phyloP scores from a whole-genome alignment of 345 rosid genomes.

The Viola odorata region DNA sequence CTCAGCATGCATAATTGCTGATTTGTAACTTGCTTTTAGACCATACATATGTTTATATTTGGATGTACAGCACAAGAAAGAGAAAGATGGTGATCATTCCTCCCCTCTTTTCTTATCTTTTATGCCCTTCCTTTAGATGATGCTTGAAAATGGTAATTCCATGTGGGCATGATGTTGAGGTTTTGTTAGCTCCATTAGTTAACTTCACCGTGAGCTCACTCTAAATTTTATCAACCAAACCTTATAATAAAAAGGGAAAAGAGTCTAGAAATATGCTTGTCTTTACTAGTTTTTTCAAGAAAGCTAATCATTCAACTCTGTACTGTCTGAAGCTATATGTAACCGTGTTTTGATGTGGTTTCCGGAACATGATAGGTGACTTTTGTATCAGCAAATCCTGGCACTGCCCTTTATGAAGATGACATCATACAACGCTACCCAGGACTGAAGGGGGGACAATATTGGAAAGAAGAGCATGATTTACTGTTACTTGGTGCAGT shows the following conservation, averaged over 20 bases:
- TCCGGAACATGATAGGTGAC: conserved; percentile 41
- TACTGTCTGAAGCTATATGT: neutral
- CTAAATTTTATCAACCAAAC: no score
- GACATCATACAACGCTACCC: conserved; percentile 71
- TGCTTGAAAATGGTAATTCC: neutral
- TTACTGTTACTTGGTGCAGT: conserved; percentile 66
- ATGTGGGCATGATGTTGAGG: no score
- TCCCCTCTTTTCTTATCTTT: neutral
- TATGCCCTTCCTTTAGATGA: neutral
- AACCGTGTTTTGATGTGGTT: neutral
- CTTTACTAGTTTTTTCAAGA: no score
- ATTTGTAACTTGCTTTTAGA: neutral
- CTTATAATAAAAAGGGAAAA: neutral
- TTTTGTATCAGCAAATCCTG: conserved; percentile 48
- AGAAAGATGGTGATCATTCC: neutral
- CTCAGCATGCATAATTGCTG: conserved; percentile 1
- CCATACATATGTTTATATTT: neutral
- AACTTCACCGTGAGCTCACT: no score
- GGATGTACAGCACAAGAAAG: neutral
- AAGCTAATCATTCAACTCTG: neutral
- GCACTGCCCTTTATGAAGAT: conserved; percentile 46
- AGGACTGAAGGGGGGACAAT: conserved; percentile 69
- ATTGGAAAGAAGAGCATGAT: conserved; percentile 96
- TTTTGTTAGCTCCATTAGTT: no score
- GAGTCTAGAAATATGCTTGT: no score